Base-by-base conservation (phyloP, 176 grass and related monocot genomes). In the Carex pumila region DNA sequence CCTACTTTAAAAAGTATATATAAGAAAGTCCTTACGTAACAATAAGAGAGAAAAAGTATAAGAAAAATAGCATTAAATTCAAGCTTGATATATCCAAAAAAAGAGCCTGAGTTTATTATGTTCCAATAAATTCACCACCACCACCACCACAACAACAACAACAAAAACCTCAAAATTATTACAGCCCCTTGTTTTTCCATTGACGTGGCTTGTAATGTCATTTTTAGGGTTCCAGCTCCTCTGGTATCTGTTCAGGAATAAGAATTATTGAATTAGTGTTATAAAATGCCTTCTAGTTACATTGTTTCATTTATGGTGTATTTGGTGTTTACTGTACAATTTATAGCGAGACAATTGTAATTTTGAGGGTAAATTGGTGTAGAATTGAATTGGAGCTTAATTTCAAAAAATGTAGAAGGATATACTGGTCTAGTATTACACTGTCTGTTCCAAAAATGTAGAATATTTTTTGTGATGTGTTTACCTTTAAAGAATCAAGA, bases 141-240 rank as follows among this genome's bases (percentile, higher is more conserved):
- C 47, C 1, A 49, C 2, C 0, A 39, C 43, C 0, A 47, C 43
- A 8, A 45, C 1, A 1, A 68, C 10, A 47, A 49, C 8, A 11
- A 49, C 7, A 19, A 36, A 67, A 73, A 73, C 10, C 9, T 47
- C 41, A 73, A 47, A 49, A 50, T 73, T 49, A 12, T 73, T 73
- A 49, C 41, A 31, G 72, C 13, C 1, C 60, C 56, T 59, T 79
- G 45, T 17, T 36, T 36, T 31, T 60, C 30, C 6, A 8, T 74
- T 50, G 14, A 10, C 39, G 76, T 4, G 22, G 13, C 53, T 79
- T 21, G 15, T 25, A 74, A 22, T 71, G 66, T 21, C 18, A 32
- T 58, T 57, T 79, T 22, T 55, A 79, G 53, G 56, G 36, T 81
- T 64, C 57, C 19, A 45, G 59, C 59, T 81, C 79, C 65, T 81